Evolutionary conservation across 2,329 filamentous ascomycete species (phyloP).

Genomic region (Podosphaera xanthii): DNA sequence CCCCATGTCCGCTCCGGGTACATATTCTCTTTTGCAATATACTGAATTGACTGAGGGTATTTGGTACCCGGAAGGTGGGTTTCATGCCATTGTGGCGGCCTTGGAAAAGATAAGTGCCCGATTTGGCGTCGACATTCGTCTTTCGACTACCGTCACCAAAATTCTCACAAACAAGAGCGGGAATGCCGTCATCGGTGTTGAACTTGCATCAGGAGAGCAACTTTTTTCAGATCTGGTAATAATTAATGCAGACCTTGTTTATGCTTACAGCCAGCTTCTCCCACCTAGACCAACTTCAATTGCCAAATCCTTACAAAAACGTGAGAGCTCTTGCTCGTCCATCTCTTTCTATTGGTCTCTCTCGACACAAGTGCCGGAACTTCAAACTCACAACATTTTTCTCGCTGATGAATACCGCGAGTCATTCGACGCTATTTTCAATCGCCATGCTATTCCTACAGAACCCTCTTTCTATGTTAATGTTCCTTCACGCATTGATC

Average conservation of each 20-base stretch:
- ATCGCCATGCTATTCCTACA: slow-evolving; percentile 38
- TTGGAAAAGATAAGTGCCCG: slow-evolving; percentile 39
- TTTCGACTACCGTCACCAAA: slow-evolving; percentile 31
- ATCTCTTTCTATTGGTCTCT: slow-evolving; percentile 62
- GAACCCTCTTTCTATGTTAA: slow-evolving; percentile 60
- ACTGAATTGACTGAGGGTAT: slow-evolving; percentile 56
- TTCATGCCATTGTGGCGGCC: slow-evolving; percentile 40
- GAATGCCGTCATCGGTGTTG: slow-evolving; percentile 31
- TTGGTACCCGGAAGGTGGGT: slow-evolving; percentile 51
- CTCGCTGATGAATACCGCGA: slow-evolving; percentile 49
- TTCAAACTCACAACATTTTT: slow-evolving; percentile 56
- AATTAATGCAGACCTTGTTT: slow-evolving; percentile 52
- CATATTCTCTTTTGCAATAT: slow-evolving; percentile 52
- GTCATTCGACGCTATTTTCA: slow-evolving; percentile 57
- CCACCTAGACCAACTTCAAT: slow-evolving; percentile 12
- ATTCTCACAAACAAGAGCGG: slow-evolving; percentile 31
- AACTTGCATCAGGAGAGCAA: slow-evolving; percentile 32
- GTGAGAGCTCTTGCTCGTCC: slow-evolving; percentile 42
- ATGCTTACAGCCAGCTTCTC: slow-evolving; percentile 50
- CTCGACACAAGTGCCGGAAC: slow-evolving; percentile 32
- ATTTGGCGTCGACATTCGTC: slow-evolving; percentile 36
- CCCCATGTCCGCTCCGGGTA: slow-evolving; percentile 52
- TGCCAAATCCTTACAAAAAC: slow-evolving; percentile 21
- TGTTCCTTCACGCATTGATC: slow-evolving; percentile 46
- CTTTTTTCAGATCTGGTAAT: slow-evolving; percentile 42